phyloP scores from a whole-genome alignment of 2,329 filamentous ascomycete genomes.

The Alternaria angustiovoidea region DNA sequence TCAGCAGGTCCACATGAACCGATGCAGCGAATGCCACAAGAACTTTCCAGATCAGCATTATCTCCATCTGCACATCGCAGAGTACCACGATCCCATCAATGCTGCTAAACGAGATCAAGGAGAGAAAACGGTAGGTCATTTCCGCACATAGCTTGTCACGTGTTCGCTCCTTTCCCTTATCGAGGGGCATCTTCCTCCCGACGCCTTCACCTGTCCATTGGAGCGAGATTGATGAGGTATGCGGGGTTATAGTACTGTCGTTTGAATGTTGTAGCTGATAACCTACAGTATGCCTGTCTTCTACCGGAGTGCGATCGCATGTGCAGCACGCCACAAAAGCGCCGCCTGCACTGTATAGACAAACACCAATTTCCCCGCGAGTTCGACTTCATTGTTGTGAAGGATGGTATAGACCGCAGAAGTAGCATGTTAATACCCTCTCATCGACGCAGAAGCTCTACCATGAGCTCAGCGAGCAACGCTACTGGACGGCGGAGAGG shows the following conservation, averaged over 20 bases:
- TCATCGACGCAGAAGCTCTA: conserved; percentile 46
- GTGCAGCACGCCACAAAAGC: conserved; percentile 83
- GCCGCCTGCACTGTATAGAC: conserved; percentile 87
- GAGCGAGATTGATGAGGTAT: neutral
- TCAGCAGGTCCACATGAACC: conserved; percentile 78
- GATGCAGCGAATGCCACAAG: conserved; percentile 82
- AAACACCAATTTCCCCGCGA: conserved; percentile 86
- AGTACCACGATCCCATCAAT: conserved; percentile 85
- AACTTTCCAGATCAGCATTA: conserved; percentile 89
- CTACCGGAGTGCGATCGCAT: conserved; percentile 86
- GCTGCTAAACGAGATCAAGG: conserved; percentile 77
- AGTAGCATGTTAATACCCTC: conserved; percentile 73
- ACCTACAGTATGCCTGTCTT: conserved; percentile 79
- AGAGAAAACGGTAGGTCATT: conserved; percentile 78
- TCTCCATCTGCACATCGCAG: conserved; percentile 84
- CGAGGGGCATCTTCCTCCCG: neutral
- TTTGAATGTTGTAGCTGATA: conserved; percentile 18
- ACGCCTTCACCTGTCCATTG: neutral
- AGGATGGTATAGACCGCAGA: conserved; percentile 86
- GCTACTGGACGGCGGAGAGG: conserved; percentile 22
- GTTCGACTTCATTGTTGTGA: conserved; percentile 69
- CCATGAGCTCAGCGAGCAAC: conserved; percentile 26
- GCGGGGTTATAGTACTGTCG: conserved; percentile 15
- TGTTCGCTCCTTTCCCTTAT: neutral
- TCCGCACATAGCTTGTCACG: conserved; percentile 5